Evolutionary conservation across 2,329 filamentous ascomycete genomes (phyloP).

Genomic region (Diaporthe amygdali): DNA sequence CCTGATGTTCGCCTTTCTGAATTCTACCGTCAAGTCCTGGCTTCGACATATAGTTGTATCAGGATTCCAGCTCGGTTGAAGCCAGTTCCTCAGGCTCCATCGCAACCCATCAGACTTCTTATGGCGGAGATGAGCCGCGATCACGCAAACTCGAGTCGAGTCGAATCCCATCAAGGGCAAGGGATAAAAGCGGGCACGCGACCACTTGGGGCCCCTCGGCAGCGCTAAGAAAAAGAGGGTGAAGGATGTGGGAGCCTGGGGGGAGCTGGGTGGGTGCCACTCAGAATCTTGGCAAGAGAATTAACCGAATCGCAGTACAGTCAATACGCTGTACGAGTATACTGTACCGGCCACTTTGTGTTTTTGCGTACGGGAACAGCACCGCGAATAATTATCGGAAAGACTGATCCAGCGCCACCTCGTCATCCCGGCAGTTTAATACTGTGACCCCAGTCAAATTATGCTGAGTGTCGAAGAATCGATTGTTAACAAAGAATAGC

Average conservation of each 20-base stretch:
- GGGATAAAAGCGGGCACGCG: constrained; percentile 6
- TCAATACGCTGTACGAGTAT: neutral
- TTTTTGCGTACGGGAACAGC: neutral
- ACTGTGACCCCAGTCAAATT: neutral
- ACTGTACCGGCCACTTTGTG: too few relatives aligned
- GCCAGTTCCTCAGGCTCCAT: neutral
- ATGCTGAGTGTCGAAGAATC: neutral
- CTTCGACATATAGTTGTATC: too few relatives aligned
- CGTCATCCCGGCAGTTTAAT: neutral
- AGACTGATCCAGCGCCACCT: neutral
- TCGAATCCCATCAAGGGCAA: neutral
- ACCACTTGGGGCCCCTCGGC: neutral
- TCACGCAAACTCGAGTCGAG: neutral
- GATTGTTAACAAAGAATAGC: neutral
- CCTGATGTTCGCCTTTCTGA: neutral
- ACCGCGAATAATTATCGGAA: too few relatives aligned
- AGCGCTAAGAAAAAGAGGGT: neutral
- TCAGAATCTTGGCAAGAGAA: neutral
- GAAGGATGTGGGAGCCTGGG: neutral
- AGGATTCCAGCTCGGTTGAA: neutral
- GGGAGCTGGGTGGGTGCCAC: neutral
- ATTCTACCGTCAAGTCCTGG: too few relatives aligned
- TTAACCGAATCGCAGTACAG: neutral
- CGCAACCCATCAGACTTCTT: neutral
- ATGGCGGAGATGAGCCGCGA: constrained; percentile 8